Percentiles rank a stretch among this genome's conserved stretches.
Evolutionary conservation across 768 basidiomycete species (phyloP).

Genomic region (Porphyrellus cyaneotinctus): DNA sequence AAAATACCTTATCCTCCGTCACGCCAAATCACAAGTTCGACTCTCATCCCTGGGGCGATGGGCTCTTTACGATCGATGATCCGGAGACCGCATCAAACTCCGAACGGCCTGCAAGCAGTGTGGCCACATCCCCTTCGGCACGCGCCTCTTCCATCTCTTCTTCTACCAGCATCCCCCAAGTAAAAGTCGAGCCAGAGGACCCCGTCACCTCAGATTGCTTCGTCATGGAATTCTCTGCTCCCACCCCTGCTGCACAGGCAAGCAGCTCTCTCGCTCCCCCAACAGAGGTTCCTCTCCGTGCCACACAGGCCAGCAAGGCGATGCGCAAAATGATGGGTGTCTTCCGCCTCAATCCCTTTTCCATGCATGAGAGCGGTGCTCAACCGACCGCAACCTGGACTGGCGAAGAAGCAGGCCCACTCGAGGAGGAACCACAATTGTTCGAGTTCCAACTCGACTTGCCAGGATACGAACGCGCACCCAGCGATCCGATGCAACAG

Average conservation of each 20-base stretch:
- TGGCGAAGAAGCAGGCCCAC: slow-evolving; percentile 51
- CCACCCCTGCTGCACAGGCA: slow-evolving; percentile 31
- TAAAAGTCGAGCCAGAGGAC: slow-evolving; percentile 33
- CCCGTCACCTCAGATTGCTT: slow-evolving; percentile 26
- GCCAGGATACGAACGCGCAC: slow-evolving; percentile 24
- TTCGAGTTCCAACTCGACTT: slow-evolving; percentile 63
- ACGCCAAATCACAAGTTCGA: slow-evolving; percentile 18
- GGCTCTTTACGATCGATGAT: slow-evolving; percentile 33
- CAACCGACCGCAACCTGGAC: slow-evolving; percentile 42
- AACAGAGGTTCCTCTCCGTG: slow-evolving; percentile 68
- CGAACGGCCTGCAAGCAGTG: slow-evolving; percentile 32
- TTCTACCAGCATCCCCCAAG: slow-evolving; percentile 25
- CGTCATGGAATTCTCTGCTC: slow-evolving; percentile 34
- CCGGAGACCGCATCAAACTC: slow-evolving; percentile 33
- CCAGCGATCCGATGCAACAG: slow-evolving; percentile 16
- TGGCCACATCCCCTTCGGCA: slow-evolving; percentile 34
- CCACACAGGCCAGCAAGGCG: slow-evolving; percentile 63
- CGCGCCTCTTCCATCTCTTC: slow-evolving; percentile 34
- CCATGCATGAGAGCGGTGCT: slow-evolving; percentile 52
- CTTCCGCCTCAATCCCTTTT: slow-evolving; percentile 74
- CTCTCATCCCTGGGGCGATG: slow-evolving; percentile 27
- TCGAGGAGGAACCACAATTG: slow-evolving; percentile 56
- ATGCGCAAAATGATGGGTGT: slow-evolving; percentile 78
- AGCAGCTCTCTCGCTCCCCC: slow-evolving; percentile 46
- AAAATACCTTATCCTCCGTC: slow-evolving; percentile 17